These are phyloP conservation scores for Rhizophagus prolifer DNA, from an alignment of 192 early-diverging fungal genomes.

Conservation along the genomic window DNA sequence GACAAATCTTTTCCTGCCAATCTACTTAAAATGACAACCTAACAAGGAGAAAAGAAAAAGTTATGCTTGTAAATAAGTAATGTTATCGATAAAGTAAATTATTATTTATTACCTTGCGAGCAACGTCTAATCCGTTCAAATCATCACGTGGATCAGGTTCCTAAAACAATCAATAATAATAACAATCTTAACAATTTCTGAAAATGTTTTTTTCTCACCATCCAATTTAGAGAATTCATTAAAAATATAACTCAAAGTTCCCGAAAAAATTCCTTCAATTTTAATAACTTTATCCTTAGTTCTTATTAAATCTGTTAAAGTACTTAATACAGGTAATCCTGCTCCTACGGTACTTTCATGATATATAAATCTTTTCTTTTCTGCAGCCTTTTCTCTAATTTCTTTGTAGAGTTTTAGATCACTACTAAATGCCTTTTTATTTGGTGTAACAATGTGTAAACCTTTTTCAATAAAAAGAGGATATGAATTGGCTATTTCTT, in stretches of 20 bases:
- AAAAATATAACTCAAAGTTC: constrained; percentile 97
- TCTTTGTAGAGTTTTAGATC: constrained; percentile 66
- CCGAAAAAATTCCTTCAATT: constrained; percentile 97
- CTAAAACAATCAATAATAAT: constrained; percentile 34
- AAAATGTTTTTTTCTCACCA: constrained; percentile 62
- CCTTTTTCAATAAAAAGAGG: constrained; percentile 79
- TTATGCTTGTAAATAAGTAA: background rate
- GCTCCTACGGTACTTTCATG: constrained; percentile 98
- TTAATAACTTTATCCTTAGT: constrained; percentile 92
- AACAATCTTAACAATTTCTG: constrained; percentile 84
- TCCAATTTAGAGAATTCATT: constrained; percentile 87
- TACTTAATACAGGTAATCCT: constrained; percentile 91
- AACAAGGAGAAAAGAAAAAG: background rate
- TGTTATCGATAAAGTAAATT: background rate
- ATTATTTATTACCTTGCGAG: constrained; percentile 75
- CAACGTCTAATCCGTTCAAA: constrained; percentile 98
- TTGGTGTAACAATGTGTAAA: constrained; percentile 91
- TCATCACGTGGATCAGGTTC: constrained; percentile 99
- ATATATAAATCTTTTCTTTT: constrained; percentile 64
- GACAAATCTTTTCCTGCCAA: constrained; percentile 79
- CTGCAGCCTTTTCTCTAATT: constrained; percentile 60
- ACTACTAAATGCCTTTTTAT: constrained; percentile 96
- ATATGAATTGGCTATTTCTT: constrained; percentile 76
- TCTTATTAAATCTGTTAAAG: constrained; percentile 83
- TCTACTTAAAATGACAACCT: constrained; percentile 84